phyloP scores from a whole-genome alignment of 1,284 basidiomycete species.

The Vanrija sp. region DNA sequence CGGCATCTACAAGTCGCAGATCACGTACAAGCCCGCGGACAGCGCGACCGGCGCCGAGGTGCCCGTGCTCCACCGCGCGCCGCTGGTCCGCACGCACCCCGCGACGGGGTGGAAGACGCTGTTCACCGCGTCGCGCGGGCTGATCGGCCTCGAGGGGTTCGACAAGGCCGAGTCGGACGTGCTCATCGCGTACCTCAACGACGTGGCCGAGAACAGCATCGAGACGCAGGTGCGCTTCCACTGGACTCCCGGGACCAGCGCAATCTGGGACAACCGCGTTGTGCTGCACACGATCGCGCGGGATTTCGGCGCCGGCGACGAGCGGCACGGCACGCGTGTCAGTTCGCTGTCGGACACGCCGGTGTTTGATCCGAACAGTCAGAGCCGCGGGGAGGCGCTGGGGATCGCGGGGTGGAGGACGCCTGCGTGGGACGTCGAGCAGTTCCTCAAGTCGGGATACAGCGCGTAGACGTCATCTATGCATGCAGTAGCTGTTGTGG shows the following conservation, averaged over 20 bases:
- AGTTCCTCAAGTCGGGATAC: neutral
- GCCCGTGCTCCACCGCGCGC: slow-evolving; percentile 52
- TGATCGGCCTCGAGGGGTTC: slow-evolving; percentile 27
- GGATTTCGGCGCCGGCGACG: slow-evolving; percentile 30
- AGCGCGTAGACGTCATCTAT: no score
- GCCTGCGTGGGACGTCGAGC: slow-evolving; percentile 10
- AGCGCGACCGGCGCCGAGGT: slow-evolving; percentile 53
- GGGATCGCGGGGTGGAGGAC: slow-evolving; percentile 16
- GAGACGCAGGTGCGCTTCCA: slow-evolving; percentile 44
- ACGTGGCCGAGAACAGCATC: slow-evolving; percentile 35
- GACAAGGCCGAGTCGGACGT: slow-evolving; percentile 26
- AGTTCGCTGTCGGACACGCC: slow-evolving; percentile 38
- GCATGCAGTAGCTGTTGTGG: no score
- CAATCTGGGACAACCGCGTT: slow-evolving; percentile 41
- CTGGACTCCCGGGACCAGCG: slow-evolving; percentile 43
- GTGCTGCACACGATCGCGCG: slow-evolving; percentile 37
- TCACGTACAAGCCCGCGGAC: slow-evolving; percentile 25
- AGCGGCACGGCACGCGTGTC: slow-evolving; percentile 32
- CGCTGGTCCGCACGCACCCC: slow-evolving; percentile 26
- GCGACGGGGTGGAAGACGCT: slow-evolving; percentile 27
- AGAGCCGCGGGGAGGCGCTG: slow-evolving; percentile 20
- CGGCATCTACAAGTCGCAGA: slow-evolving; percentile 31
- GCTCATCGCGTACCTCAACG: slow-evolving; percentile 34
- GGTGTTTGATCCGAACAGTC: slow-evolving; percentile 26
- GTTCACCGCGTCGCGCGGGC: slow-evolving; percentile 55